Evolutionary conservation across 768 basidiomycete species (phyloP), one percentile per base, ranked within the genome.

Genomic region (Agrocybe chaxingu): DNA sequence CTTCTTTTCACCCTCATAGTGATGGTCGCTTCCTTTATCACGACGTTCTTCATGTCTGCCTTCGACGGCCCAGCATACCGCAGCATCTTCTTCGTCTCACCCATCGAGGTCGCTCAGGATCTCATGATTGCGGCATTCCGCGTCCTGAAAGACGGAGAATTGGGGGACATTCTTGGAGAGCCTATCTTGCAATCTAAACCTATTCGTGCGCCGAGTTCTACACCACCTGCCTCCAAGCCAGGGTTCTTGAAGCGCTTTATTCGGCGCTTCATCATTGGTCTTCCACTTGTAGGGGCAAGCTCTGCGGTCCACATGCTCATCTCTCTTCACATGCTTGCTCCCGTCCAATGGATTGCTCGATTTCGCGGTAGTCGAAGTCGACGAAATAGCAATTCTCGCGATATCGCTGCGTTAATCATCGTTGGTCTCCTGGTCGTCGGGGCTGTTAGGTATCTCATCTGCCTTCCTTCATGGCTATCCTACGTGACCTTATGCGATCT

Each of bases 211-310:
- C 44, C 61, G 58, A 34, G 50, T 46, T 49, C 57, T 57, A 56
- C 59, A 48, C 39, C 56, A 66, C 18, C 63, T 65, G 18, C 68
- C 80, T 10, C 24, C 24, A 24, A 24, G 24, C 24, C 24, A 24
- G 71, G 84, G 34, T 50, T 88, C 36, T 36, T 89, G 8, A 71
- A 67, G 51, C 71, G 75, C 31, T 80, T 90, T 56, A 54, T 87
- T 46, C 80, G 78, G 37, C 82, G 89, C n/a, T 85, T 92, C 63
- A 57, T 92, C 9, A 63, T 92, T 19, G 90, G 90, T 18, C 70
- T 92, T 10, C 89, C 90, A 29, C 74, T 91, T 50, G 77, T 92
- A 9, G 89, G 89, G 8, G 87, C 86, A 36, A 81, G 81, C 13
- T 90, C 87, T 11, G 65, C 92, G 38, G 77, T 89, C 12, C 86